Base-by-base conservation (phyloP, 768 basidiomycete species). In the Trametes maxima region DNA sequence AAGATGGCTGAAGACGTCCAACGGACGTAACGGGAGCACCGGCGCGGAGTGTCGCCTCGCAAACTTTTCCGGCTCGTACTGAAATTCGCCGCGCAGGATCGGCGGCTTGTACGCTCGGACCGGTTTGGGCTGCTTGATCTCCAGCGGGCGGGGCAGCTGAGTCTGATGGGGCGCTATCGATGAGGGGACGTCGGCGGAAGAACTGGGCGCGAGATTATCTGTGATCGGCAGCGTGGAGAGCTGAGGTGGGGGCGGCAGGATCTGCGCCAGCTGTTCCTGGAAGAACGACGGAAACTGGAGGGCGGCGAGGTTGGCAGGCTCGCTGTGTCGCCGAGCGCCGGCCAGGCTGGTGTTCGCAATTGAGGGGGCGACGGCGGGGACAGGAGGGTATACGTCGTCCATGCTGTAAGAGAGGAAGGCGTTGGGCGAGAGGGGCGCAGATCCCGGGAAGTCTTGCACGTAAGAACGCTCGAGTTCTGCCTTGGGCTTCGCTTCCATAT, bases 131-230 rank as follows among this genome's bases (percentile, higher is more conserved):
- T 54, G 52, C 54, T 55, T 33, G 42, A 64, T 54, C 57, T 64
- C 62, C 46, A 64, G 50, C 16, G 43, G 56, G 24, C 61, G 61
- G 16, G 61, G 54, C 10, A 64, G 57, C 49, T 64, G 47, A n/a
- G 58, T 64, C 44, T 64, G 53, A 59, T 64, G 57, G 37, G 62
- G 62, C 10, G 62, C 62, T 49, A 64, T 64, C 62, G 62, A 64
- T 64, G 62, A 59, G 16, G 58, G 62, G 13, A 35, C 21, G 21
- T 45, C 53, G 57, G 61, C 51, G 21, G 62, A 54, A 43, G 45
- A 48, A 14, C 44, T 21, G 8, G 46, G 42, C 57, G 56, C 44
- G 51, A 56, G 54, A 50, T 56, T 43, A 59, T 64, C 57, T 56
- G 57, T 24, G 62, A 64, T 64, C 47, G 62, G 58, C 13, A 22